These are phyloP conservation scores for Gracilaria domingensis DNA, from an alignment of 23 red algal species.

Conservation along the genomic window DNA sequence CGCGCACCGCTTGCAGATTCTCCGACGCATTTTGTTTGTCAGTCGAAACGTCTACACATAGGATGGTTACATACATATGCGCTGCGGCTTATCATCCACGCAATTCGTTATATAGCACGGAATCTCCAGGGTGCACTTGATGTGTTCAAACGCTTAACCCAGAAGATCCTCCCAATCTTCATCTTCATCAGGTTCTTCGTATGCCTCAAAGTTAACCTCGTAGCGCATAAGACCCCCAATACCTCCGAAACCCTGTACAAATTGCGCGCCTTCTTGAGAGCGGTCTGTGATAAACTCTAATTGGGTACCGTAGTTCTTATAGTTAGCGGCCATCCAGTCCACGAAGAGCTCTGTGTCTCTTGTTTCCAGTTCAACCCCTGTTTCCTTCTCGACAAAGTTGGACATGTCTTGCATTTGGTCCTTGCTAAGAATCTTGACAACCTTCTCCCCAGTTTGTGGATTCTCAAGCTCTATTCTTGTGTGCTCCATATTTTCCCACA, in stretches of 20 bases:
- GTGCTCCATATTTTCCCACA: constrained; percentile 98
- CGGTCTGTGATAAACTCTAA: constrained; percentile 96
- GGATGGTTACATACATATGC: background rate
- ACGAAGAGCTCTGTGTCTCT: constrained; percentile 86
- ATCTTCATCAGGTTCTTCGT: constrained; percentile 91
- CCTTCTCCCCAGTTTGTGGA: constrained; percentile 85
- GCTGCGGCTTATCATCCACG: background rate
- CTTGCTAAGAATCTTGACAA: constrained; percentile 85
- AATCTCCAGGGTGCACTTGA: background rate
- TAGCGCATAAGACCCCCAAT: constrained; percentile 98
- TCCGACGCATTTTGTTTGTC: background rate
- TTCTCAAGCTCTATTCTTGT: constrained; percentile 90
- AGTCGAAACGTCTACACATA: background rate
- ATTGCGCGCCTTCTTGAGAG: constrained; percentile 94
- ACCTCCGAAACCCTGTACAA: constrained; percentile 98
- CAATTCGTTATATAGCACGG: background rate
- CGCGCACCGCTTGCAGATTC: background rate
- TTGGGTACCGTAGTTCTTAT: constrained; percentile 91
- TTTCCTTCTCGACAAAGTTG: constrained; percentile 71
- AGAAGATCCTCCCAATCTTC: constrained; percentile 78
- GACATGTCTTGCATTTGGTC: constrained; percentile 85
- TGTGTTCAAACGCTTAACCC: constrained; percentile 35
- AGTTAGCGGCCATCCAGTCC: constrained; percentile 97
- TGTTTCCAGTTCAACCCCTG: constrained; percentile 86
- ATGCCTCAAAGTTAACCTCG: constrained; percentile 82